Conservation (phyloP, 2,329 filamentous ascomycete genomes). For the Dothideomycetes sp. region DNA sequence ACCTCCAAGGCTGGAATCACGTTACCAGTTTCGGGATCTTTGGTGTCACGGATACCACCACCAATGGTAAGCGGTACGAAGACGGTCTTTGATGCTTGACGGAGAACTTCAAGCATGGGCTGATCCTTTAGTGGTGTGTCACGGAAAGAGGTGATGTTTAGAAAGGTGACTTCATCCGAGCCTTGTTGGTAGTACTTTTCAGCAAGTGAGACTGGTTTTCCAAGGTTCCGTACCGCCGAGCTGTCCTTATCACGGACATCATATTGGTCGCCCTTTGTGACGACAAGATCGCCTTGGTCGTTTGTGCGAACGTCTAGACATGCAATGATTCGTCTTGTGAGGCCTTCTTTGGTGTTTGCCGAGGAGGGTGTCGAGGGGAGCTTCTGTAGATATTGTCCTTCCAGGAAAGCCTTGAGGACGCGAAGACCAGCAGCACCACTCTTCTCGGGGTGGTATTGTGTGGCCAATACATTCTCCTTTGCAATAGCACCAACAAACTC, state of each 20-base stretch:
- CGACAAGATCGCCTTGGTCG: constrained; percentile 86
- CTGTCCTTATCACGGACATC: constrained; percentile 83
- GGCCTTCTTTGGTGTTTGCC: constrained; percentile 44
- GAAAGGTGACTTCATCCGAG: constrained; percentile 91
- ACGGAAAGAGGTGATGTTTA: constrained; percentile 97
- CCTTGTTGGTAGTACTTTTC: constrained; percentile 91
- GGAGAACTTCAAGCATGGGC: constrained; percentile 91
- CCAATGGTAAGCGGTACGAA: constrained; percentile 95
- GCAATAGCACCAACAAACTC: constrained; percentile 86
- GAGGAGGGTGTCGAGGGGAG: constrained; percentile 32
- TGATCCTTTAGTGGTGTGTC: constrained; percentile 86
- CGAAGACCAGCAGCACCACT: constrained; percentile 80
- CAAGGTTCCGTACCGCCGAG: constrained; percentile 73
- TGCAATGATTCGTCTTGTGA: constrained; percentile 89
- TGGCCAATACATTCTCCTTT: constrained; percentile 74
- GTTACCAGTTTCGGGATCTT: constrained; percentile 71
- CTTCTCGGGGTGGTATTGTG: constrained; percentile 97
- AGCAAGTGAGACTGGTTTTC: constrained; percentile 94
- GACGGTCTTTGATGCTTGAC: constrained; percentile 75
- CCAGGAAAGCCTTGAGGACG: constrained; percentile 74
- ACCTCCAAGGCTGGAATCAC: constrained; percentile 84
- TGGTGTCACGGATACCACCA: constrained; percentile 85
- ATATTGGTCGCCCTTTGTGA: constrained; percentile 98
- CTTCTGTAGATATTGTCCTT: constrained; percentile 50
- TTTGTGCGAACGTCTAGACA: constrained; percentile 94